These are phyloP conservation scores for Trichoderma atrobrunneum DNA, from an alignment of 2,329 filamentous ascomycete species.

Conservation along the genomic window DNA sequence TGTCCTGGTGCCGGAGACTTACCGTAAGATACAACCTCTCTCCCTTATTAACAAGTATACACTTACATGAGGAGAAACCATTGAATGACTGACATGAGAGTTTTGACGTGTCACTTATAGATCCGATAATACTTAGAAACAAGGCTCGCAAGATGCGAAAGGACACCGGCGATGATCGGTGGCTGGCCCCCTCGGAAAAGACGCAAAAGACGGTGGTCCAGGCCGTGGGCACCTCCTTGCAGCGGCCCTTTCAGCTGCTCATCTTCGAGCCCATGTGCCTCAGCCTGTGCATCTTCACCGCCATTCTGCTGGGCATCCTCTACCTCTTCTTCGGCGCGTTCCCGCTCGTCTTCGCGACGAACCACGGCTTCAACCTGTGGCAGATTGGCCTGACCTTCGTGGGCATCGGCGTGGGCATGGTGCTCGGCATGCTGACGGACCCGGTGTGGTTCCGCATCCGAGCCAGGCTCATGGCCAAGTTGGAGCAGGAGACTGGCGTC, in stretches of 20 bases:
- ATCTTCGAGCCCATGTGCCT: conserved; percentile 82
- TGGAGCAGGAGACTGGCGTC: conserved; percentile 50
- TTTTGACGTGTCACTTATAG: conserved; percentile 29
- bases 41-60: not conserved
- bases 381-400: conserved; percentile 79
- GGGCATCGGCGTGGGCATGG: conserved; percentile 67
- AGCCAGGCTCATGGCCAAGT: conserved; percentile 52
- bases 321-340: conserved; percentile 94
- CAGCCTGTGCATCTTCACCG: conserved; percentile 76
- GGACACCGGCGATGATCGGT: conserved; percentile 74
- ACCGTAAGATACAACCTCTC: conserved; percentile 46
- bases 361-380: conserved; percentile 75
- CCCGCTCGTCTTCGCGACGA: conserved; percentile 69
- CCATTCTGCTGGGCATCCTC: conserved; percentile 79
- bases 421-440: conserved; percentile 59
- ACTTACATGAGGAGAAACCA: not conserved
- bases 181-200: conserved; percentile 74
- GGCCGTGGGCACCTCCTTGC: conserved; percentile 58
- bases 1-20: conserved; percentile 82
- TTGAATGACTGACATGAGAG: not conserved
- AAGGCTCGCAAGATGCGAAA: conserved; percentile 70
- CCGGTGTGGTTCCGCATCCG: conserved; percentile 66
- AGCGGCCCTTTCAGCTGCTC: conserved; percentile 76
- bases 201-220: conserved; percentile 62
- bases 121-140: conserved; percentile 66